Conservation (phyloP, 345 rosid genomes). For the Eucalyptus coolabah region DNA sequence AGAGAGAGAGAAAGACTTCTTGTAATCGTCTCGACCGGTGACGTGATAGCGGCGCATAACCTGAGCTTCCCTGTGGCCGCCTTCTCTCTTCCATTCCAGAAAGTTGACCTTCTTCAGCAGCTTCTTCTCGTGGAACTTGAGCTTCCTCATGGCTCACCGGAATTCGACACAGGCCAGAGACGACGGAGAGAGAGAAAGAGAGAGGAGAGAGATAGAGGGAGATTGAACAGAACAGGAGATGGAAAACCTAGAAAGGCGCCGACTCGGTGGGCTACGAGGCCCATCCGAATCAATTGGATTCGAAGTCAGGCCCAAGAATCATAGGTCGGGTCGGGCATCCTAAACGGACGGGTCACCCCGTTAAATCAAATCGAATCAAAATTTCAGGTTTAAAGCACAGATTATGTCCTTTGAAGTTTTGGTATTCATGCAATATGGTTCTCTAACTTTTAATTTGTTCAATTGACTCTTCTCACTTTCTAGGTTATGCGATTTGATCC, state of each 20-base stretch:
- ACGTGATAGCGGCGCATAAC: slow-evolving; percentile 63
- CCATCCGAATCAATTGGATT: neutral
- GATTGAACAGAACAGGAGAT: neutral
- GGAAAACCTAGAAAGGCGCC: neutral
- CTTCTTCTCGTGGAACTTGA: slow-evolving; percentile 63
- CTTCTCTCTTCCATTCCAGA: slow-evolving; percentile 82
- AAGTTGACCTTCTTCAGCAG: slow-evolving; percentile 58
- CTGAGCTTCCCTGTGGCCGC: slow-evolving; percentile 54
- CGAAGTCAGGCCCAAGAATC: neutral
- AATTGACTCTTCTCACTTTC: neutral
- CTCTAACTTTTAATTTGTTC: neutral
- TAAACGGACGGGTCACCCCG: neutral
- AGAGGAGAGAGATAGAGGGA: neutral
- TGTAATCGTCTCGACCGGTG: slow-evolving; percentile 81
- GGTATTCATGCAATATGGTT: neutral
- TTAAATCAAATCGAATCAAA: neutral
- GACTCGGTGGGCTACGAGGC: neutral
- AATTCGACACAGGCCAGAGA: neutral
- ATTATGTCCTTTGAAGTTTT: neutral
- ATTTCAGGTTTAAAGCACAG: neutral
- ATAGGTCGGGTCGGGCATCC: neutral
- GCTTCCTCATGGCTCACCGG: slow-evolving; percentile 41
- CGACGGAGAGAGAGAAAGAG: neutral
- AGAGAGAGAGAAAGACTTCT: slow-evolving; percentile 28
- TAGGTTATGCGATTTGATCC: neutral